Percentiles rank a stretch among this genome's conserved stretches.
Evolutionary conservation across 768 basidiomycete genomes (phyloP).

Genomic region (Leccinellum luteum): DNA sequence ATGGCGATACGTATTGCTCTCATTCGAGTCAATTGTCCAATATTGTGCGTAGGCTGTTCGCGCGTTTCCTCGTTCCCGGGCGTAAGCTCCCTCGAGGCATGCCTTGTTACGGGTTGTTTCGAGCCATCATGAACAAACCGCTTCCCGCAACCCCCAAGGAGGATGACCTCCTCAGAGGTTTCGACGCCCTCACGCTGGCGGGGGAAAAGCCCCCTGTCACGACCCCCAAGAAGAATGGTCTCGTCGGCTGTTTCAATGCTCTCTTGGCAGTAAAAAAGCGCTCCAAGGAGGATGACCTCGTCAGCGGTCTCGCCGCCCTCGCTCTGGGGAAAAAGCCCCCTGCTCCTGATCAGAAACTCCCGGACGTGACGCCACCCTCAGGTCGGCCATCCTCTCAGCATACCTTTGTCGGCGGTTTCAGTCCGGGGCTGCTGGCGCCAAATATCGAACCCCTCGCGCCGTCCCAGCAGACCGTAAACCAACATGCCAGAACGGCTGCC

Average conservation of each 20-base stretch:
- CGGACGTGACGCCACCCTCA: not conserved
- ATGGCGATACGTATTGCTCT: constrained; percentile 13
- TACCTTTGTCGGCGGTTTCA: constrained; percentile 53
- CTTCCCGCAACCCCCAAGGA: constrained; percentile 9
- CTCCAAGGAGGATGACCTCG: constrained; percentile 24
- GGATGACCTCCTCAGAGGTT: constrained; percentile 32
- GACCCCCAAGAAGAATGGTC: not conserved
- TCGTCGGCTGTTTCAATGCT: not conserved
- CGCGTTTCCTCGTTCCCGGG: constrained; percentile 1
- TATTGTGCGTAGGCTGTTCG: constrained; percentile 9
- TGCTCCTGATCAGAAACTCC: constrained; percentile 13
- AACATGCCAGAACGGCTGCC: not conserved
- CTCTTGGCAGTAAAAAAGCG: constrained; percentile 21
- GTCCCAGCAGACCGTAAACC: constrained; percentile 8
- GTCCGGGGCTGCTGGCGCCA: constrained; percentile 11
- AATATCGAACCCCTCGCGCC: constrained; percentile 6
- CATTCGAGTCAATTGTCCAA: constrained; percentile 21
- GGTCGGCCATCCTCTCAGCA: not conserved
- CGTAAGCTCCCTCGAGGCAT: constrained; percentile 9
- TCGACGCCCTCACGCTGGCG: constrained; percentile 31
- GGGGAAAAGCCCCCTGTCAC: not conserved
- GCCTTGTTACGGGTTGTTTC: constrained; percentile 4
- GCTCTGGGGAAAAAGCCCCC: constrained; percentile 8
- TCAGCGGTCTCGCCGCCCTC: constrained; percentile 31
- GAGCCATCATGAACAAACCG: constrained; percentile 21